phyloP scores from a whole-genome alignment of 768 basidiomycete genomes.

The Termitomyces sp. region DNA sequence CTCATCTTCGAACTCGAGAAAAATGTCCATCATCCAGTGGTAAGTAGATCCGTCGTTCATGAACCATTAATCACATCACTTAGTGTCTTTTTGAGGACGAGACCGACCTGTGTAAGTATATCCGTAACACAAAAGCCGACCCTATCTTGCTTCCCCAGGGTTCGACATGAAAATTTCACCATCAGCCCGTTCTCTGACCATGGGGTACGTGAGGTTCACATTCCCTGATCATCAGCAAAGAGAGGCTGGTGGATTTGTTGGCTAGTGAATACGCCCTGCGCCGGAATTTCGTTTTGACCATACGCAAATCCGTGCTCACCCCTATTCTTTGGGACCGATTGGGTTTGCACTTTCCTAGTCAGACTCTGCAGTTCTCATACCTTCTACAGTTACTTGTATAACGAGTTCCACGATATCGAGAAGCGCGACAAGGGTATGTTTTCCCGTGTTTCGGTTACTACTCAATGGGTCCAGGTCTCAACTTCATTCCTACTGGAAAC shows the following conservation, averaged over 20 bases:
- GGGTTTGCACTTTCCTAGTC: conserved; percentile 10
- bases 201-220: conserved; percentile 20
- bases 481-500: background rate
- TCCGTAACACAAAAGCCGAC: conserved; percentile 5
- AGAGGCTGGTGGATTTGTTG: background rate
- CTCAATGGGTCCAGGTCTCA: conserved; percentile 4
- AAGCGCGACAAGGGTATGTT: conserved; percentile 7
- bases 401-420: conserved; percentile 16
- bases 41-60: background rate
- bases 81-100: conserved; percentile 26
- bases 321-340: conserved; percentile 16
- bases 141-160: conserved; percentile 15
- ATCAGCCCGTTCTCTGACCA: conserved; percentile 20
- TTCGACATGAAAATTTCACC: conserved; percentile 12
- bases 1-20: conserved; percentile 32
- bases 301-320: conserved; percentile 15
- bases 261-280: conserved; percentile 16
- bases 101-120: conserved; percentile 18
- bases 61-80: background rate
- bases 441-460: background rate
- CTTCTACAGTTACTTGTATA: conserved; percentile 5
- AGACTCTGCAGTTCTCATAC: background rate
- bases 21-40: background rate
- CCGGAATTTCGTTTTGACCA: conserved; percentile 15
- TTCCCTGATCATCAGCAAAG: background rate